These are phyloP conservation scores for Gossypium raimondii DNA, from an alignment of 345 rosid genomes.

Conservation along the genomic window DNA sequence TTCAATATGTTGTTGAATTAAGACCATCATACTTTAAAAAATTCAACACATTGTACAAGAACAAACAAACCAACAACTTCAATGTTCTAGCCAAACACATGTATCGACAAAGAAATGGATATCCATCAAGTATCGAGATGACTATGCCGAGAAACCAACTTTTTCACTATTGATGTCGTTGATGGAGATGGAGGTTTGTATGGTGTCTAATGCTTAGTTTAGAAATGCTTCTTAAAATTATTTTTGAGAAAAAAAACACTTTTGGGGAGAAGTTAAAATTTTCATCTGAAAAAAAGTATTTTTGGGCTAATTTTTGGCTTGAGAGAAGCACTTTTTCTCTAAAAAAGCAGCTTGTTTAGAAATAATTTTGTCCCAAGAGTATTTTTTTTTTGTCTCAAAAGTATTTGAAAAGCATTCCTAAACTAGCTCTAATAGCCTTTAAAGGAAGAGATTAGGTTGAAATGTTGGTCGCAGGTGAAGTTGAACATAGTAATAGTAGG, in stretches of 20 bases:
- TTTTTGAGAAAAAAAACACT: no score
- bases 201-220: no score
- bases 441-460: neutral
- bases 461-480: neutral
- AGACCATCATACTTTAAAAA: neutral
- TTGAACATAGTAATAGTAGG: neutral
- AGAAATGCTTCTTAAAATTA: no score
- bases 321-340: neutral
- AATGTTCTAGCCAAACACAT: neutral
- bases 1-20: neutral
- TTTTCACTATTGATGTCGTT: no score
- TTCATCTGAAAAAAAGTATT: no score
- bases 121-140: neutral
- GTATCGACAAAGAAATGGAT: neutral
- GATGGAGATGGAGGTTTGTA: neutral
- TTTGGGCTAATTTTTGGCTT: no score
- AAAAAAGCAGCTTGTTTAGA: no score
- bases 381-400: no score
- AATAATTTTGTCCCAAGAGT: no score
- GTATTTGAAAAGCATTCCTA: fast-evolving
- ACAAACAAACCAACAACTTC: neutral
- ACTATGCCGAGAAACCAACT: no score
- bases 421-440: neutral
- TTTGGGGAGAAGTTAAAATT: no score
- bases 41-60: neutral